Conservation (phyloP, 495 filamentous ascomycete genomes). For the Cercophora sp. region DNA sequence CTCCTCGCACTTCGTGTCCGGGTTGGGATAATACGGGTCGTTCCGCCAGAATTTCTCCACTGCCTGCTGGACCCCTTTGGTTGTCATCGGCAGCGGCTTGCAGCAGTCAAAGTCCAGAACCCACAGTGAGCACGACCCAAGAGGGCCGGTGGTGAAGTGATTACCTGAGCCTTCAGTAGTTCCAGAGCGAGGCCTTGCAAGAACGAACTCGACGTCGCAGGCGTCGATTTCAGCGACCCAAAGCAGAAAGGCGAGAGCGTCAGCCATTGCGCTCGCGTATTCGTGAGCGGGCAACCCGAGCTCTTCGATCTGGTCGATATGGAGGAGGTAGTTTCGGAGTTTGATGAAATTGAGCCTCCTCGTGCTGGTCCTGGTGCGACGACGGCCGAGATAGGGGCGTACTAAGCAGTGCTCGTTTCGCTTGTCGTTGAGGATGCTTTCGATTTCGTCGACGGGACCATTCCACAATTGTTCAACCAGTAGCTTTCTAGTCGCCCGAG, state of each 20-base stretch:
- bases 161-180: background rate
- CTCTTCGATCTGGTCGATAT: slow-evolving; percentile 45
- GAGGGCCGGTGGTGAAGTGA: slow-evolving; percentile 9
- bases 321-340: slow-evolving; percentile 47
- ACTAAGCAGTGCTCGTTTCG: slow-evolving; percentile 42
- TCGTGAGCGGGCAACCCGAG: slow-evolving; percentile 25
- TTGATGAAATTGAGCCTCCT: slow-evolving; percentile 25
- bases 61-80: slow-evolving; percentile 29
- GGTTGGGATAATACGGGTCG: slow-evolving; percentile 42
- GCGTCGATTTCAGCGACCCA: slow-evolving; percentile 43
- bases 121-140: slow-evolving; percentile 35
- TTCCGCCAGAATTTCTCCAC: slow-evolving; percentile 34
- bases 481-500: slow-evolving; percentile 18
- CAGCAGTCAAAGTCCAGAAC: slow-evolving; percentile 47
- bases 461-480: slow-evolving; percentile 23
- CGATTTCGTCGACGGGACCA: slow-evolving; percentile 30
- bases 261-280: slow-evolving; percentile 37
- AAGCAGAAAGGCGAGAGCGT: slow-evolving; percentile 43
- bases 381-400: slow-evolving; percentile 43
- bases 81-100: slow-evolving; percentile 30
- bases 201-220: slow-evolving; percentile 51
- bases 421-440: slow-evolving; percentile 25
- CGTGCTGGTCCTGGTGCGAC: slow-evolving; percentile 7
- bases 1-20: slow-evolving; percentile 11
- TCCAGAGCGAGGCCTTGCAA: slow-evolving; percentile 25